Evolutionary conservation across 2,329 filamentous ascomycete genomes (phyloP), one percentile per base, ranked within the genome.

Genomic region (Neoascochyta sp.): DNA sequence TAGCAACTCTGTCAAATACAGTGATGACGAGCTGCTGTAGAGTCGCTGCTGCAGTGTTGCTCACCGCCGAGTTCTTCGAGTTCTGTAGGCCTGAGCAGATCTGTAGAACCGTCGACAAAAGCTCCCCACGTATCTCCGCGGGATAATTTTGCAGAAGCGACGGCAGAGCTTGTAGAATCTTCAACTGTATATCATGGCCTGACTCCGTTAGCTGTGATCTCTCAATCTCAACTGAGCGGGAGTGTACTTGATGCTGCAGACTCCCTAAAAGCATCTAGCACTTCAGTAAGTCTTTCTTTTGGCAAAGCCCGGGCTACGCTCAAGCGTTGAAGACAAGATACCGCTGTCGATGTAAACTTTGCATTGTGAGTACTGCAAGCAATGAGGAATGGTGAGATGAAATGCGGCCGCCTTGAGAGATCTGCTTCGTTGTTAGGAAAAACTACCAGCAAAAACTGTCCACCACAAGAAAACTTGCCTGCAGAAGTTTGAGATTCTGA

Each of bases 31-130:
- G 75, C 62, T 96, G 92, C 63, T 95, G 90, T 31, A 98, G 69
- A 2, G 92, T 96, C n/a, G 92, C 92, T 15, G 90, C 87, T 7
- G 92, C 92, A 1, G 93, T 96, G 50, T 93, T 93, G 57, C 90
- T 93, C 48, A 98, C 88, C 29, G 94, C 88, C 15, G 82, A 80
- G 66, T 89, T 93, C 66, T 95, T 96, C 63, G 85, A 92, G 34
- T 80, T 83, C 64, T 96, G 89, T 27, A 98, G 67, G 28, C 86
- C 83, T 39, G 92, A 92, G 65, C 92, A 96, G 57, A 95, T 86
- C 57, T 94, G 89, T 45, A 98, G 67, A 0, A 86, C 79, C 7
- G 79, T 86, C 16, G 87, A 83, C 21, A 98, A 73, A 18, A 94
- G 69, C 37, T 90, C 83, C 2, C 85, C 87, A 37, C 82, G 80